A percentile compares a stretch with the other conserved stretches of the same genome.
These are phyloP conservation scores for Penicillium flavigenum DNA, from an alignment of 495 filamentous ascomycete genomes.

Conservation along the genomic window DNA sequence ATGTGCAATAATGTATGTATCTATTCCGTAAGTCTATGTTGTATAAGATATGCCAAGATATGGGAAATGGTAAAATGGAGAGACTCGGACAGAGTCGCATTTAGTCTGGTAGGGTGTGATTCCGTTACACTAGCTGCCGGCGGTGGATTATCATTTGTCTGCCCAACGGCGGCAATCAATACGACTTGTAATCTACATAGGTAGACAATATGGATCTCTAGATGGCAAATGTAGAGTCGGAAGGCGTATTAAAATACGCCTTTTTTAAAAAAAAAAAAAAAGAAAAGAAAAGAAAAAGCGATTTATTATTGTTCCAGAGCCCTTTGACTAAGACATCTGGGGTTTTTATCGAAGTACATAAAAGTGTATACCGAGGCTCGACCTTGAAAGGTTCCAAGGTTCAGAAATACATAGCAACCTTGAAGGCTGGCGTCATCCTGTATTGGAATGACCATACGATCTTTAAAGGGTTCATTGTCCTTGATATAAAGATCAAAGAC, in stretches of 20 bases:
- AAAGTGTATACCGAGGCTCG: neutral
- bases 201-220: neutral
- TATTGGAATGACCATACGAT: neutral
- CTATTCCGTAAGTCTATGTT: too few species aligned
- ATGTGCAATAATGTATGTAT: neutral
- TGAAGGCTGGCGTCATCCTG: neutral
- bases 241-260: neutral
- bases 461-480: neutral
- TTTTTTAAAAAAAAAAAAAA: too few species aligned
- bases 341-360: too few species aligned
- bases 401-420: too few species aligned
- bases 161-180: slow-evolving; percentile 1
- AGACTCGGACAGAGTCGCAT: neutral
- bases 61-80: neutral
- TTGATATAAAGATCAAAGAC: neutral
- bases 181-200: neutral
- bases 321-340: too few species aligned
- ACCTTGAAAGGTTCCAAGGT: too few species aligned
- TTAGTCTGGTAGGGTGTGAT: slow-evolving; percentile 5
- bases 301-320: too few species aligned
- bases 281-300: too few species aligned
- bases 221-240: neutral
- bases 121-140: neutral
- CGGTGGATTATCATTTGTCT: slow-evolving; percentile 9
- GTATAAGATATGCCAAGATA: neutral